Conservation (phyloP, 2,329 filamentous ascomycete genomes). For the Cryphonectria carpinicola region DNA sequence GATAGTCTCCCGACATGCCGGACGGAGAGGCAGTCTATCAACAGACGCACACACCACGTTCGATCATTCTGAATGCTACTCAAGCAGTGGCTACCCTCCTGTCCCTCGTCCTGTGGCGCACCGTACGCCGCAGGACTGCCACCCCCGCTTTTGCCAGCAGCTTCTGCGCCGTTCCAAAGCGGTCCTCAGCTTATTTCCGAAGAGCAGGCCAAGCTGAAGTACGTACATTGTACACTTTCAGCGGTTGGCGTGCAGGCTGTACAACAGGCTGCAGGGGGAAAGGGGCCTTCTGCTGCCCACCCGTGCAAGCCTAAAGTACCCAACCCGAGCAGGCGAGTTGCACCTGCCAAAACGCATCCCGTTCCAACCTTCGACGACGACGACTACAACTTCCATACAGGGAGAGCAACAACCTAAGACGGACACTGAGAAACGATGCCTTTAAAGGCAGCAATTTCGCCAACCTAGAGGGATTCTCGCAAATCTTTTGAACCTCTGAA, state of each 20-base stretch:
- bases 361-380: neutral
- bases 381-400: neutral
- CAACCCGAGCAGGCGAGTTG: neutral
- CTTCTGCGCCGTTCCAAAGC: neutral
- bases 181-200: neutral
- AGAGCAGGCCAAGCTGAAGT: neutral
- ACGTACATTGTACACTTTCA: slow-evolving; percentile 2
- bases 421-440: neutral
- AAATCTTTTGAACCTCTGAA: neutral
- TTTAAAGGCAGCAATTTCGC: neutral
- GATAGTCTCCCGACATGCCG: neutral
- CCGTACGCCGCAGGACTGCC: neutral
- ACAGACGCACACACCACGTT: neutral
- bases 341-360: neutral
- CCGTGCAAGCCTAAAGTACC: neutral
- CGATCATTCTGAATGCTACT: neutral
- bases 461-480: neutral
- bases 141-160: slow-evolving; percentile 5
- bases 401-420: neutral
- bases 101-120: neutral
- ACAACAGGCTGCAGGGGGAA: neutral
- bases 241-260: neutral
- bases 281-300: neutral
- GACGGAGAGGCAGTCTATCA: neutral
- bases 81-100: neutral